A percentile compares a stretch with the other conserved stretches of the same genome.
Conservation (phyloP, 805 yeast genomes). For the Yueomyces sp. region DNA sequence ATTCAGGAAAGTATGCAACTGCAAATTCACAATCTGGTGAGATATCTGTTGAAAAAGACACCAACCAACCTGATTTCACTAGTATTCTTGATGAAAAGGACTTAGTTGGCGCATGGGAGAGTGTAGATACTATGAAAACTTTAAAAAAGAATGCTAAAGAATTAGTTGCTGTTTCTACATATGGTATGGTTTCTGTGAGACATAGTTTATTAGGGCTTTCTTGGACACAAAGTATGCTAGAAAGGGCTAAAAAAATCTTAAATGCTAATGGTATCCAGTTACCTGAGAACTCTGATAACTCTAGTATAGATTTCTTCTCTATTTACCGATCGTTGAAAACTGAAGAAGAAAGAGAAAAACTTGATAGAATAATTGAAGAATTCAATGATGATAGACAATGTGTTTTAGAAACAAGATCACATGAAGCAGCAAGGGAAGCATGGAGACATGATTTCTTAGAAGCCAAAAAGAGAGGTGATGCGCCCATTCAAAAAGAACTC, state of each 20-base stretch:
- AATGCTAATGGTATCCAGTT: constrained; percentile 16
- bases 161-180: constrained; percentile 56
- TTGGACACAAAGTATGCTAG: constrained; percentile 13
- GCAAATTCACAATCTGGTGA: neutral
- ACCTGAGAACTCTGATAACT: constrained; percentile 12
- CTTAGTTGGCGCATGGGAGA: neutral
- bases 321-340: constrained; percentile 42
- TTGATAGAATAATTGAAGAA: constrained; percentile 53
- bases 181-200: constrained; percentile 67
- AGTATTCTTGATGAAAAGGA: neutral
- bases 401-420: constrained; percentile 57
- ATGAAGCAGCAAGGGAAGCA: constrained; percentile 74
- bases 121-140: constrained; percentile 23
- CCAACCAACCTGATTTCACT: too few relatives aligned
- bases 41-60: neutral
- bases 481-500: constrained; percentile 42
- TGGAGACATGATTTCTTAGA: constrained; percentile 80
- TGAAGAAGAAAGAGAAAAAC: constrained; percentile 35
- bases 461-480: constrained; percentile 43
- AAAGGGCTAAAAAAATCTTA: constrained; percentile 19
- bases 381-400: constrained; percentile 69
- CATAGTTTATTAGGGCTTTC: constrained; percentile 49
- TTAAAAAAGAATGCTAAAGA: constrained; percentile 42
- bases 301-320: constrained; percentile 47
- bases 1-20: constrained; percentile 3